A percentile compares a stretch with the other conserved stretches of the same genome.
phyloP scores from a whole-genome alignment of 495 filamentous ascomycete species.

The Penicillium diatomitis region DNA sequence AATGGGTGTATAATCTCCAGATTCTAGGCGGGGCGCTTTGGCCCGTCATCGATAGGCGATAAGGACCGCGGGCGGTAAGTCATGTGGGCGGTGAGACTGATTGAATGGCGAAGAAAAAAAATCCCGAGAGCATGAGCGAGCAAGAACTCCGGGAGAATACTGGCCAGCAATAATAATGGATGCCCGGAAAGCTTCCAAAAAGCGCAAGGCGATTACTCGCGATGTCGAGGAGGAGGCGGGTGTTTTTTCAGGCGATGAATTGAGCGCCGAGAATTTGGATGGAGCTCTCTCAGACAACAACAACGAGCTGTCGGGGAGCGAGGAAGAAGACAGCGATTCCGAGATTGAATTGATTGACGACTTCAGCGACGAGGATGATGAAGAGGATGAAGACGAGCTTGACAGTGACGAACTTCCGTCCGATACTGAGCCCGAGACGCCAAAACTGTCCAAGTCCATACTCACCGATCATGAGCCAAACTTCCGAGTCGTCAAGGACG shows the following conservation, averaged over 20 bases:
- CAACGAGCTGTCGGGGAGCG: constrained; percentile 35
- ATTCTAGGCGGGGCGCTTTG: neutral
- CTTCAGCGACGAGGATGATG: constrained; percentile 32
- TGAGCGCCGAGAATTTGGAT: constrained; percentile 53
- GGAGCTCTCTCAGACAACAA: constrained; percentile 56
- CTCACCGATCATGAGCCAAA: constrained; percentile 22
- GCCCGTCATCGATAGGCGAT: constrained; percentile 17
- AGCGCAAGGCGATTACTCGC: constrained; percentile 50
- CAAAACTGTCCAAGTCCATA: constrained; percentile 13
- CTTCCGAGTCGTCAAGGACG: constrained; percentile 49
- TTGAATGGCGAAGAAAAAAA: constrained; percentile 26
- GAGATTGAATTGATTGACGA: constrained; percentile 40
- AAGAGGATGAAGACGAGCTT: constrained; percentile 35
- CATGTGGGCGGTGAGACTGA: constrained; percentile 37
- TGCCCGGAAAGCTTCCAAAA: constrained; percentile 36
- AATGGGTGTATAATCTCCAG: no score
- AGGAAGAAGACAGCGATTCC: constrained; percentile 36
- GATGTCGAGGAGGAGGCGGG: constrained; percentile 44
- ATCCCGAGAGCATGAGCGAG: constrained; percentile 10
- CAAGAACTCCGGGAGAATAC: neutral
- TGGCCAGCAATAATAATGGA: constrained; percentile 15
- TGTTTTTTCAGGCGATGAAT: constrained; percentile 54
- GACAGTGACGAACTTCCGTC: constrained; percentile 46
- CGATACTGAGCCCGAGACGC: constrained; percentile 24
- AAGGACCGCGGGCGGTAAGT: constrained; percentile 27